These are phyloP conservation scores for Hypomyces rosellus DNA, from an alignment of 2,329 filamentous ascomycete species.

Conservation along the genomic window DNA sequence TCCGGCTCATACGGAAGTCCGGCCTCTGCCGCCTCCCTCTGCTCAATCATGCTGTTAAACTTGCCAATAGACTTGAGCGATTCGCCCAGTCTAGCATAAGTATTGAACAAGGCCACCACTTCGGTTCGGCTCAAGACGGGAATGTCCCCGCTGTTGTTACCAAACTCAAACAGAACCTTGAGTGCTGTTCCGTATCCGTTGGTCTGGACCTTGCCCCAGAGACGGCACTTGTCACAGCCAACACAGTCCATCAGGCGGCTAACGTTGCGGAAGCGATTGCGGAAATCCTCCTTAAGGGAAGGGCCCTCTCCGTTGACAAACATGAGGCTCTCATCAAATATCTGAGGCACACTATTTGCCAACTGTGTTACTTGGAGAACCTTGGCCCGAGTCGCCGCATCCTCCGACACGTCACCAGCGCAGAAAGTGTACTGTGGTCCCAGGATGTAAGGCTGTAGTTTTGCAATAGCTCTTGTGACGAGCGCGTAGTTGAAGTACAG, in stretches of 20 bases:
- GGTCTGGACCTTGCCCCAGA: conserved; percentile 97
- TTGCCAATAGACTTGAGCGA: conserved; percentile 68
- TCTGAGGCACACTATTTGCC: conserved; percentile 64
- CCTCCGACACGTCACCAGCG: conserved; percentile 74
- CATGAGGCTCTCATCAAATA: conserved; percentile 95
- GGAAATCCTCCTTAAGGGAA: conserved; percentile 91
- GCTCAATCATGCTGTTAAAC: conserved; percentile 53
- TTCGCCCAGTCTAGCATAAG: conserved; percentile 77
- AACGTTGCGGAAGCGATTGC: conserved; percentile 93
- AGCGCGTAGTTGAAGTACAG: conserved; percentile 99
- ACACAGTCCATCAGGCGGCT: conserved; percentile 98
- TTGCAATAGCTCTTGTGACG: conserved; percentile 84
- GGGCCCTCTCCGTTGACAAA: conserved; percentile 73
- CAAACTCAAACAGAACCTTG: conserved; percentile 94
- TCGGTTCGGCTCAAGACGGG: conserved; percentile 81
- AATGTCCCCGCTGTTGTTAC: conserved; percentile 56
- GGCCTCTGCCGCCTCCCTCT: conserved; percentile 24
- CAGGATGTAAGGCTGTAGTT: conserved; percentile 75
- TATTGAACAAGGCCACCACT: conserved; percentile 91
- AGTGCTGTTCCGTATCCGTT: conserved; percentile 90
- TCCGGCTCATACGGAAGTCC: neutral
- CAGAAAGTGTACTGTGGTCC: conserved; percentile 76
- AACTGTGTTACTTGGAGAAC: conserved; percentile 68
- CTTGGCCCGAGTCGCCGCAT: conserved; percentile 72
- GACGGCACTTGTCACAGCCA: conserved; percentile 94